Conservation (phyloP, 139 green algal genomes). For the Chlorella sp. region DNA sequence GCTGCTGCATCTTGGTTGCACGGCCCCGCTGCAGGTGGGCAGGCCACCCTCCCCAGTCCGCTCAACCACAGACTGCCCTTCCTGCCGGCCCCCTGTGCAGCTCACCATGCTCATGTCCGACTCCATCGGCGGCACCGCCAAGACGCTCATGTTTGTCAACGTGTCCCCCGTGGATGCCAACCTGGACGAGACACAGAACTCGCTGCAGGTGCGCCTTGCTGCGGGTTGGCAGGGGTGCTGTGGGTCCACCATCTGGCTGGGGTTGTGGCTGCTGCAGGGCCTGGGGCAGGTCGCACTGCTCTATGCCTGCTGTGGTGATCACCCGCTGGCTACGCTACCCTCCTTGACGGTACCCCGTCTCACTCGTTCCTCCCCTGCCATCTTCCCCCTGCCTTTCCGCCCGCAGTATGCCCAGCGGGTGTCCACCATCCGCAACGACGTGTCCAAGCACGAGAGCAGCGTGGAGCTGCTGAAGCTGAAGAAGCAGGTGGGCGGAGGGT, state of each 20-base stretch:
- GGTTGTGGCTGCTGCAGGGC: no score
- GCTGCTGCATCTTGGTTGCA: neutral
- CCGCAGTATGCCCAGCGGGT: slow-evolving; percentile 90
- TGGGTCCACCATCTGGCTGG: no score
- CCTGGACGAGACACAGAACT: slow-evolving; percentile 92
- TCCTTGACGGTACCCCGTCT: no score
- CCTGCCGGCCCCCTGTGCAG: slow-evolving; percentile 7
- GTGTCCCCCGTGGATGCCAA: slow-evolving; percentile 90
- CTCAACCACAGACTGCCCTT: no score
- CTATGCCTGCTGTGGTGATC: no score
- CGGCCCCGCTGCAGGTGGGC: no score
- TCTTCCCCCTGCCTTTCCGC: neutral
- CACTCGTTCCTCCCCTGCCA: neutral
- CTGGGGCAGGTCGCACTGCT: no score
- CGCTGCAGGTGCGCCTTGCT: slow-evolving; percentile 58
- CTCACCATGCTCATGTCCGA: slow-evolving; percentile 99
- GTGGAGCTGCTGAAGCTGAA: slow-evolving; percentile 87
- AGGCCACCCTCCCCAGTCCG: no score
- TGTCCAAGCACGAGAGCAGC: slow-evolving; percentile 81
- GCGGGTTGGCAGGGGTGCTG: no score
- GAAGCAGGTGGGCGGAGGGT: slow-evolving; percentile 39
- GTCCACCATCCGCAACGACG: slow-evolving; percentile 95
- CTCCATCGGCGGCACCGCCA: slow-evolving; percentile 81
- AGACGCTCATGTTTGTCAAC: slow-evolving; percentile 80
- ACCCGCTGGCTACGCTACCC: no score